These are phyloP conservation scores for Karstenula rhodostoma DNA, from an alignment of 2,329 filamentous ascomycete genomes.

Conservation along the genomic window DNA sequence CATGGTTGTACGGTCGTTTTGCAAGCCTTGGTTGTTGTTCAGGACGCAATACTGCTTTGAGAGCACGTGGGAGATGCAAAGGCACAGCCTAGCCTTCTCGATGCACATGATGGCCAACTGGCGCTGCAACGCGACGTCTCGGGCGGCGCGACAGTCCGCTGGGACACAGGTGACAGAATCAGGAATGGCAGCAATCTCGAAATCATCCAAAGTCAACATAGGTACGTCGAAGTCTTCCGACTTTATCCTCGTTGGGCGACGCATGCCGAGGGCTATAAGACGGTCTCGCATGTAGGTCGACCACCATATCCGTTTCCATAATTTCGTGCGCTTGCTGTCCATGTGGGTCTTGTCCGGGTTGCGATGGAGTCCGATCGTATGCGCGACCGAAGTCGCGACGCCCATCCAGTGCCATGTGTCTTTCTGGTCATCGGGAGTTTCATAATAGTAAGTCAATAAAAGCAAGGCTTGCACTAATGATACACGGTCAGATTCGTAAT, in stretches of 20 bases:
- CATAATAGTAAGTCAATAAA: conserved; percentile 97
- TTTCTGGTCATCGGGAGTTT: conserved; percentile 95
- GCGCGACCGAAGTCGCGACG: conserved; percentile 88
- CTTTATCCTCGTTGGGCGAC: conserved; percentile 89
- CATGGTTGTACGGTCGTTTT: conserved; percentile 77
- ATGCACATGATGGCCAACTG: conserved; percentile 89
- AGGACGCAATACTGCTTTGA: conserved; percentile 92
- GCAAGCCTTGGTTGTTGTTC: conserved; percentile 77
- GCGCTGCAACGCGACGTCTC: conserved; percentile 75
- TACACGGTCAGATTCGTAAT: conserved; percentile 90
- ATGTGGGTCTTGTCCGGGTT: conserved; percentile 82
- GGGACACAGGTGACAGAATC: conserved; percentile 74
- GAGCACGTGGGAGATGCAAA: conserved; percentile 88
- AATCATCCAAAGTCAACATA: conserved; percentile 85
- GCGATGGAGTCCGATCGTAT: conserved; percentile 91
- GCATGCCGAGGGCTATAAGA: conserved; percentile 91
- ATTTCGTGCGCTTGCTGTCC: conserved; percentile 74
- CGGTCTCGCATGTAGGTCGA: conserved; percentile 95
- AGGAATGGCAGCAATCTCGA: conserved; percentile 76
- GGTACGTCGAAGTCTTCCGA: conserved; percentile 93
- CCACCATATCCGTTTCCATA: conserved; percentile 99
- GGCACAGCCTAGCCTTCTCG: conserved; percentile 86
- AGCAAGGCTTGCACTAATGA: conserved; percentile 87
- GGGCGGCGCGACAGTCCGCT: conserved; percentile 72
- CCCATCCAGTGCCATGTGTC: conserved; percentile 99